Base-by-base conservation (phyloP, 2,329 filamentous ascomycete species). In the Ophiostoma ips region DNA sequence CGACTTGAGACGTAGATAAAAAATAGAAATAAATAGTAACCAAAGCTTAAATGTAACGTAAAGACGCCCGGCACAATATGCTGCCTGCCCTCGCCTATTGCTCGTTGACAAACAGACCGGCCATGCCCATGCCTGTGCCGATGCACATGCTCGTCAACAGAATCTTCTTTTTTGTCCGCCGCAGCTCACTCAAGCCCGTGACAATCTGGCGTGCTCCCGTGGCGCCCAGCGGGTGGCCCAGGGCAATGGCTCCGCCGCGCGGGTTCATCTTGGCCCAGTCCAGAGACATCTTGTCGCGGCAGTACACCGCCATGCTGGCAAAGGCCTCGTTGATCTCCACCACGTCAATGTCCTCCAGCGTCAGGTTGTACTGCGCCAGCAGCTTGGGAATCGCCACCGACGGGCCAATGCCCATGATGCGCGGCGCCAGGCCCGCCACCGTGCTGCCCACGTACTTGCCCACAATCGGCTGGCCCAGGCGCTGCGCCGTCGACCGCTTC, bases 311-410 rank as follows among this genome's bases (percentile, higher is more conserved):
- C 92, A 96, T 96, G 48, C 85, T 92, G 19, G 89, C 90, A 61
- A 98, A 98, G 1, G 92, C 92, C 75, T 98, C 92, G 71, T 98
- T 98, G 63, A 98, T 69, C 75, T 96, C 92, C 58, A 90, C 74
- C 34, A 96, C 76, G 62, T 98, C 92, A 55, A 92, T 77, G 59
- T 96, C 92, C 52, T 83, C 77, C 49, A 94, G 71, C 21, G 75
- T 77, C 54, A 98, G 68, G 67, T 83, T 80, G 75, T 83, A 81
- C 70, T 92, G 83, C 62, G 68, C 68, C 43, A 98, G 77, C 30
- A 98, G 79, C 77, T 98, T 98, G 55, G 80, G 80, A 55, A 84
- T 83, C 52, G 78, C 80, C 34, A 83, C 67, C 40, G 80, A 80
- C 34, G 86, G 86, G 50, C 86, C 86, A 58, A 96, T 95, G 56